Percentiles rank a stretch among this genome's conserved stretches.
phyloP scores from a whole-genome alignment of 1,139 yeast genomes.

The Arxiozyma heterogenica region DNA sequence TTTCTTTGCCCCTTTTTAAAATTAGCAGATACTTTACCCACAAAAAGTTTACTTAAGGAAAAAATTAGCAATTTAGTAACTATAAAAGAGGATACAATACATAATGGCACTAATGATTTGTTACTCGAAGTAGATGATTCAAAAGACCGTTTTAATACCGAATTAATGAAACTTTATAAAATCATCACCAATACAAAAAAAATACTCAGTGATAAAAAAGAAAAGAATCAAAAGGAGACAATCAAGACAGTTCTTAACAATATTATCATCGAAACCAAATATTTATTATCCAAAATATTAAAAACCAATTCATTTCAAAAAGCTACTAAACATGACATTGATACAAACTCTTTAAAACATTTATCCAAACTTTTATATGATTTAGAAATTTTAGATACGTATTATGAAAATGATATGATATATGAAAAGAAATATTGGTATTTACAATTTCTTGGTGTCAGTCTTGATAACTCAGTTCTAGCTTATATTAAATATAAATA shows the following conservation, averaged over 20 bases:
- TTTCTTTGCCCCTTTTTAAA: neutral
- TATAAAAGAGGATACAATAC: neutral
- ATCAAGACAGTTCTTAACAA: neutral
- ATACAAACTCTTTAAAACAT: neutral
- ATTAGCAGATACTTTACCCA: neutral
- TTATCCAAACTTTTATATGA: neutral
- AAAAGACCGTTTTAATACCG: neutral
- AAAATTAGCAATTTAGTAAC: neutral
- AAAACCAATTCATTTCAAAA: neutral
- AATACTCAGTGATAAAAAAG: neutral
- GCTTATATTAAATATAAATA: neutral
- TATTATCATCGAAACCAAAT: neutral
- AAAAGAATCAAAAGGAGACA: neutral
- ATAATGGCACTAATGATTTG: neutral
- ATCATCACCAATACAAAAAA: neutral
- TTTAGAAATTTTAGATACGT: neutral
- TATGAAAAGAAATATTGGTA: constrained; percentile 1
- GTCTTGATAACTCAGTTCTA: neutral
- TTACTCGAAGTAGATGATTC: neutral
- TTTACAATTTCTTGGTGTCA: neutral
- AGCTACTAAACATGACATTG: no score
- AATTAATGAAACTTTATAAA: neutral
- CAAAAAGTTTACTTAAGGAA: neutral
- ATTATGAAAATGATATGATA: neutral
- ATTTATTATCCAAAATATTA: neutral